Evolutionary conservation across 2,329 filamentous ascomycete species (phyloP).

Genomic region (Dryadomyces quercus-mongolicae): DNA sequence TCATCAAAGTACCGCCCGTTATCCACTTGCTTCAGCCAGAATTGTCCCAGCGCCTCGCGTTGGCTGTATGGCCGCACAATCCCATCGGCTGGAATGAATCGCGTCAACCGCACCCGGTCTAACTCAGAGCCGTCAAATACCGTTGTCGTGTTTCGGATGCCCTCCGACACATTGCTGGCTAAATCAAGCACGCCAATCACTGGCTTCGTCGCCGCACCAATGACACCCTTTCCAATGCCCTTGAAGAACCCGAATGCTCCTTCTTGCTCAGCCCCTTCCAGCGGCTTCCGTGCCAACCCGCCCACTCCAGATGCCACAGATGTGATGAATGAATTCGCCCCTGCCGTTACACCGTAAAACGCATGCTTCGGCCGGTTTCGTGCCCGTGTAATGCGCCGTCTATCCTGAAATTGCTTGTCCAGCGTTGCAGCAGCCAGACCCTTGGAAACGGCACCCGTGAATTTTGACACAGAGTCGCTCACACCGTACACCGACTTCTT

Average conservation of each 20-base stretch:
- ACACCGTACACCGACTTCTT: constrained; percentile 99
- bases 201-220: constrained; percentile 92
- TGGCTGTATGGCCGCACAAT: constrained; percentile 91
- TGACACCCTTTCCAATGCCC: constrained; percentile 86
- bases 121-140: constrained; percentile 93
- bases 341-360: constrained; percentile 87
- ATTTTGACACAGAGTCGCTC: constrained; percentile 93
- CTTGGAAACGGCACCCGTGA: constrained; percentile 95
- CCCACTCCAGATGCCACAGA: constrained; percentile 90
- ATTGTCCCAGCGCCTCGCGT: constrained; percentile 90
- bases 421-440: constrained; percentile 89
- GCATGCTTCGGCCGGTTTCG: constrained; percentile 95
- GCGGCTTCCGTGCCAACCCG: constrained; percentile 80
- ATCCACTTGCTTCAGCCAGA: constrained; percentile 97
- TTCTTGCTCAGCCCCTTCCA: constrained; percentile 93
- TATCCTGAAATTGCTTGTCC: constrained; percentile 97
- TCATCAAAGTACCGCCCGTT: constrained; percentile 98
- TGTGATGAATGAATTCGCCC: constrained; percentile 87
- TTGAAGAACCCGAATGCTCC: constrained; percentile 93
- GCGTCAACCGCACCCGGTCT: constrained; percentile 84
- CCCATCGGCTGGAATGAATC: constrained; percentile 85
- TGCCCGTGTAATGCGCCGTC: constrained; percentile 82
- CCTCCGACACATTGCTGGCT: constrained; percentile 92
- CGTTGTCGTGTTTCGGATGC: constrained; percentile 95
- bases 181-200: constrained; percentile 95